Conservation (phyloP, 495 filamentous ascomycete species). For the Hypoxylon perforatum region DNA sequence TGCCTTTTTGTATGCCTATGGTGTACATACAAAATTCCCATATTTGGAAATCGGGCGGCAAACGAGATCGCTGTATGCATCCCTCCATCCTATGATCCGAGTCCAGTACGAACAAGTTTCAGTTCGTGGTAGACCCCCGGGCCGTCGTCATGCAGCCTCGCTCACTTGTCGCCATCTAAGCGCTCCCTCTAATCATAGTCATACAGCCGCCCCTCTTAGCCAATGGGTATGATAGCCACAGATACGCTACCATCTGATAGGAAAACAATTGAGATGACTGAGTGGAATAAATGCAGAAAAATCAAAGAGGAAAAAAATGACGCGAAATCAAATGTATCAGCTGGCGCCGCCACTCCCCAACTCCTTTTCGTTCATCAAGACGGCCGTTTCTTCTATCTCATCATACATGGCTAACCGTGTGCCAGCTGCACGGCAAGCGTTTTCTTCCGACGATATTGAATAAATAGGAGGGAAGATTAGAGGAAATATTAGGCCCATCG, state of each 20-base stretch:
- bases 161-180: slow-evolving; percentile 27
- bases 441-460: slow-evolving; percentile 9
- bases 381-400: slow-evolving; percentile 43
- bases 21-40: slow-evolving; percentile 29
- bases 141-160: slow-evolving; percentile 27
- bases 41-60: slow-evolving; percentile 28
- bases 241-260: slow-evolving; percentile 18
- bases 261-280: slow-evolving; percentile 28
- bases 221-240: slow-evolving; percentile 8
- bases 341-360: slow-evolving; percentile 36
- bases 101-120: slow-evolving; percentile 20
- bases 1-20: slow-evolving; percentile 33
- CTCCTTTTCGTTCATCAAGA: slow-evolving; percentile 46
- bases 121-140: slow-evolving; percentile 10
- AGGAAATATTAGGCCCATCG: slow-evolving; percentile 3
- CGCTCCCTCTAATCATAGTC: slow-evolving; percentile 35
- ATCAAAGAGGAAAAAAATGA: slow-evolving; percentile 5
- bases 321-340: slow-evolving; percentile 24
- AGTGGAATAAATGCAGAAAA: slow-evolving; percentile 43
- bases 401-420: slow-evolving; percentile 39
- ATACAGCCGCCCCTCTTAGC: slow-evolving; percentile 27
- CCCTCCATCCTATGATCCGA: slow-evolving; percentile 2
- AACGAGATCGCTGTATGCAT: slow-evolving; percentile 18
- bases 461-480: slow-evolving; percentile 20
- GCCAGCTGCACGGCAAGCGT: slow-evolving; percentile 31